A percentile compares a stretch with the other conserved stretches of the same genome.
Evolutionary conservation across 1,284 basidiomycete species (phyloP).

Genomic region (Erythrobasidium hasegawianum): DNA sequence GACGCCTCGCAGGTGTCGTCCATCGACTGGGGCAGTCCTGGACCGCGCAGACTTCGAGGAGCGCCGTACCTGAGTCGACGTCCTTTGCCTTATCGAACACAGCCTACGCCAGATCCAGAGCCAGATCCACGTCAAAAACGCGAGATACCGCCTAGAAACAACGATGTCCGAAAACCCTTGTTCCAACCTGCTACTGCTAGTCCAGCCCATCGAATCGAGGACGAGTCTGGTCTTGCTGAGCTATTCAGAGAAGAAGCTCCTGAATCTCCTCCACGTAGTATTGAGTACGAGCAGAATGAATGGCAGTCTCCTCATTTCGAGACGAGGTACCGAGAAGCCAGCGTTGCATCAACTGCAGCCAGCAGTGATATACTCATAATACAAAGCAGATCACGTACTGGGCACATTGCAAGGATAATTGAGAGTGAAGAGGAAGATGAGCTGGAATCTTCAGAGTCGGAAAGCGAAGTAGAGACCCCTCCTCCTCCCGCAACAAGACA

Average conservation of each 20-base stretch:
- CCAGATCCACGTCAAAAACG: not conserved
- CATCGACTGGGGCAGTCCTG: not conserved
- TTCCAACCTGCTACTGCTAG: not conserved
- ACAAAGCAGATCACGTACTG: too few species aligned
- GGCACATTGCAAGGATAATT: too few species aligned
- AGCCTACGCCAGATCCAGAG: not conserved
- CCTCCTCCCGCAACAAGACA: too few species aligned
- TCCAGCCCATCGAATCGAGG: not conserved
- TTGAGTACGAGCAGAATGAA: too few species aligned
- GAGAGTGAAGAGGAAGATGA: too few species aligned
- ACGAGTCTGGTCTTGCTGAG: not conserved
- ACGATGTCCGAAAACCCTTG: not conserved
- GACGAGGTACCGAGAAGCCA: too few species aligned
- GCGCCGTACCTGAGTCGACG: not conserved
- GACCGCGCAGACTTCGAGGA: not conserved
- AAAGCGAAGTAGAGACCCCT: too few species aligned
- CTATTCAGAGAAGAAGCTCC: constrained; percentile 3
- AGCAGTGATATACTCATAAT: too few species aligned
- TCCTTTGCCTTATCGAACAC: not conserved
- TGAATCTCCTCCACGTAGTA: not conserved
- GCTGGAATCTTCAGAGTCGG: too few species aligned
- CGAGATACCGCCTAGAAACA: too few species aligned
- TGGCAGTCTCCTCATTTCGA: too few species aligned
- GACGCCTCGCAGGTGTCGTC: not conserved
- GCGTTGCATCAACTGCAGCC: too few species aligned